Evolutionary conservation across 257 asterid species (phyloP), one percentile per base, ranked within the genome.

Genomic region (Nicotiana paniculata): DNA sequence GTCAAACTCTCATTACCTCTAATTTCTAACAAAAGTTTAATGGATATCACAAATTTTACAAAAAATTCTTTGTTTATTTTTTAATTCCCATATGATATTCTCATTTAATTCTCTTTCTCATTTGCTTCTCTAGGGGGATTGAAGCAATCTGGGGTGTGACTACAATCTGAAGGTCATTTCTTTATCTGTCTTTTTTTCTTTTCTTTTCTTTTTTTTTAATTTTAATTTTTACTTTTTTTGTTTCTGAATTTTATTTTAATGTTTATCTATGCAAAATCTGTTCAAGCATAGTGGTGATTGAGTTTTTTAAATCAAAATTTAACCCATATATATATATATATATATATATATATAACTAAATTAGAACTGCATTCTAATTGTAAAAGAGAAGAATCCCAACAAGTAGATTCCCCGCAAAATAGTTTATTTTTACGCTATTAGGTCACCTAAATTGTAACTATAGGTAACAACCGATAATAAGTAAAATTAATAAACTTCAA

Each of bases 141-240:
- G 32, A 72, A 64, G 76, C 39, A 11, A 77, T 81, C 79, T 61
- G 79, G 80, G 59, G 79, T 62, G 77, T 35, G 48, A 69, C 48
- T 74, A 32, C 13, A 61, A 78, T 77, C 81, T 16, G 15, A 37
- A 83, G 89, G 85, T 83, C 48, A 67, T 17, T 51, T n/a, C 24
- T 57, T 28, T 85, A 21, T 65, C 54, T 82, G 77, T 63, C 15
- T 28, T 54, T 17, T n/a, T 9, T 64, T 37, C 3, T 9, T 4
- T 4, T 4, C 5, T 33, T 21, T 21, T 21, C 24, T 21, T 82
- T 70, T 54, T n/a, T 12, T 64, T 68, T 6, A 4, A 30, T 30
- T 9, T 4, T 6, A 0, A 24, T 13, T 30, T 9, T 4, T 6
- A 5, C 17, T 9, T 39, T 61, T 39, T 13, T 28, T 77, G 35